Evolutionary conservation across 164 flowering plant genomes (phyloP).

Genomic region (Macadamia integrifolia): DNA sequence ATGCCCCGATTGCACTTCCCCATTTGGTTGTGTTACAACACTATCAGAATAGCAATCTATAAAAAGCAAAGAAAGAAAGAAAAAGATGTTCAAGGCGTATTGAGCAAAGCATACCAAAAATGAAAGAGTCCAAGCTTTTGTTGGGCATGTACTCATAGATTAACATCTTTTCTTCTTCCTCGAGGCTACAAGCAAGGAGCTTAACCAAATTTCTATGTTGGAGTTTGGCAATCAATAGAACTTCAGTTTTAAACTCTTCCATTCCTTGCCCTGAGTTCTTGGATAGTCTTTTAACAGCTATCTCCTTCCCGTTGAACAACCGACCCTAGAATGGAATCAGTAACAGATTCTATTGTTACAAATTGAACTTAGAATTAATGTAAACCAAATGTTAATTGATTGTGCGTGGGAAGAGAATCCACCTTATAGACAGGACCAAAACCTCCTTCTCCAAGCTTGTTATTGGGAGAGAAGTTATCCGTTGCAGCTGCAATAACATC

Average conservation of each 20-base stretch:
- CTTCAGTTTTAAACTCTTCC: conserved; percentile 35
- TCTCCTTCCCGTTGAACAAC: conserved; percentile 24
- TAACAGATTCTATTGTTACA: neutral
- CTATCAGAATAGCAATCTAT: no score
- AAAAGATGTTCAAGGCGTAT: no score
- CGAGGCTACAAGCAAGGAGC: conserved; percentile 10
- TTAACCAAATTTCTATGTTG: neutral
- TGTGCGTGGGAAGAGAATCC: neutral
- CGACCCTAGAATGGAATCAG: conserved; percentile 20
- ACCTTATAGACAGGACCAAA: conserved; percentile 50
- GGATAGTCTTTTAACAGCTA: conserved; percentile 38
- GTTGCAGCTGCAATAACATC: conserved; percentile 26
- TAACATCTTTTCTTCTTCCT: no score
- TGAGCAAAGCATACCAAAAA: no score
- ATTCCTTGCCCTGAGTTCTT: conserved; percentile 13
- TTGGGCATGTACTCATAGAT: no score
- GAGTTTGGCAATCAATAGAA: conserved; percentile 23
- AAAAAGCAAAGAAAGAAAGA: no score
- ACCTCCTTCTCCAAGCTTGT: conserved; percentile 53
- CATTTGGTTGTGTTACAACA: no score
- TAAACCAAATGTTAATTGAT: neutral
- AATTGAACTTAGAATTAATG: neutral
- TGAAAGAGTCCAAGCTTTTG: no score
- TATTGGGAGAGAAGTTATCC: conserved; percentile 24
- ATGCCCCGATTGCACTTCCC: no score